These are phyloP conservation scores for Triadica sebifera DNA, from an alignment of 345 rosid genomes.

Conservation along the genomic window DNA sequence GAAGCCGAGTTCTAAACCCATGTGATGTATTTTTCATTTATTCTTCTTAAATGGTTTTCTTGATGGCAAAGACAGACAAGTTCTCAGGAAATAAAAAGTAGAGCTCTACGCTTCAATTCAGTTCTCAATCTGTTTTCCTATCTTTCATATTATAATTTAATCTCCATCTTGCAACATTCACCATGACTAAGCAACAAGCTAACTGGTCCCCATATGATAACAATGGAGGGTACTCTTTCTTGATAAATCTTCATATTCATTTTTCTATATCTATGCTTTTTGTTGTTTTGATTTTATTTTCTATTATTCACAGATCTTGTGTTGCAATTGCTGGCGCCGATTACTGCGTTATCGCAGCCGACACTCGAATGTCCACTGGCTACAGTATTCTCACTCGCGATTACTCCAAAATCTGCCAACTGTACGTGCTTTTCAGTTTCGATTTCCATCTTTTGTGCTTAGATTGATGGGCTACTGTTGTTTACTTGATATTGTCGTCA, in stretches of 20 bases:
- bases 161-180: slow-evolving; percentile 9
- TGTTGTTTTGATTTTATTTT: neutral
- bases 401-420: slow-evolving; percentile 77
- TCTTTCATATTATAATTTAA: neutral
- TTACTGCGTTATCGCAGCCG: slow-evolving; percentile 94
- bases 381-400: slow-evolving; percentile 88
- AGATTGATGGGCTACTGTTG: neutral
- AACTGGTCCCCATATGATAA: slow-evolving; percentile 91
- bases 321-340: slow-evolving; percentile 94
- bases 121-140: neutral
- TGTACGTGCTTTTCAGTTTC: slow-evolving; percentile 40
- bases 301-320: slow-evolving; percentile 53
- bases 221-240: slow-evolving; percentile 83
- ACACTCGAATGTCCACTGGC: slow-evolving; percentile 94
- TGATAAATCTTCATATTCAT: neutral
- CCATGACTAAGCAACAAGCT: slow-evolving; percentile 81
- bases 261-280: neutral
- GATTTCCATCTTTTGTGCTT: neutral
- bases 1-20: neutral
- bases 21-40: neutral
- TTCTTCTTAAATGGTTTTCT: slow-evolving; percentile 10
- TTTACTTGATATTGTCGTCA: neutral
- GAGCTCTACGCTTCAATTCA: neutral
- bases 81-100: slow-evolving; percentile 15
- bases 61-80: slow-evolving; percentile 41